phyloP scores from a whole-genome alignment of 495 filamentous ascomycete genomes.

The Talaromyces trachyspermus region DNA sequence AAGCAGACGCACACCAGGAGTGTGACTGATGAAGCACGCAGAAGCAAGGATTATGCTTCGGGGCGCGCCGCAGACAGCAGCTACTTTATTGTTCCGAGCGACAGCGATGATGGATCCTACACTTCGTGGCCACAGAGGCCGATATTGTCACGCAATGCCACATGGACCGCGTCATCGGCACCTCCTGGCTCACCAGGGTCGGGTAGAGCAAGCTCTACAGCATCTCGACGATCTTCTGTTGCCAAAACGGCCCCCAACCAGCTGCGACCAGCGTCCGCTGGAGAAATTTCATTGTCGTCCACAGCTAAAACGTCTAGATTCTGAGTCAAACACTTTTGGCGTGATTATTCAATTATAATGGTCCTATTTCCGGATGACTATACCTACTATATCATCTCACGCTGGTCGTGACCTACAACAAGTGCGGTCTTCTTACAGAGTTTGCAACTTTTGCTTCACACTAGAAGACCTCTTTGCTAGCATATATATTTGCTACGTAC shows the following conservation, averaged over 20 bases:
- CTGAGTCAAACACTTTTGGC: too few species aligned
- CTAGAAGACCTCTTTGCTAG: too few species aligned
- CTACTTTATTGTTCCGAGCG: neutral
- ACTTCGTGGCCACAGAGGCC: neutral
- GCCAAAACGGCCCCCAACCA: neutral
- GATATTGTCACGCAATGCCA: neutral
- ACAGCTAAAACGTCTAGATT: too few species aligned
- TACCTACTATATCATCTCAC: too few species aligned
- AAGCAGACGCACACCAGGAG: neutral
- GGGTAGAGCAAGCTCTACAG: neutral
- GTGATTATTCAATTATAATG: too few species aligned
- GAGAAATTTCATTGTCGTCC: too few species aligned
- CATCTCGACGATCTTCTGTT: slow-evolving; percentile 7
- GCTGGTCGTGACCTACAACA: too few species aligned
- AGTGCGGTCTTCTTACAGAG: too few species aligned
- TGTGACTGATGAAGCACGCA: neutral
- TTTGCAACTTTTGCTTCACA: too few species aligned
- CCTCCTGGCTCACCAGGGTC: neutral
- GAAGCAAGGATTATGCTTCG: neutral
- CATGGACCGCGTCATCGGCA: neutral
- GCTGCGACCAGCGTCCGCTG: neutral
- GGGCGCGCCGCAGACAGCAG: neutral
- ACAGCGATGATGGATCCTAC: slow-evolving; percentile 6
- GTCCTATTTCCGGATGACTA: too few species aligned
- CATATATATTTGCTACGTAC: too few species aligned